Percentiles rank a stretch among this genome's conserved stretches.
These are phyloP conservation scores for Venturia asperata DNA, from an alignment of 2,329 filamentous ascomycete species.

Conservation along the genomic window DNA sequence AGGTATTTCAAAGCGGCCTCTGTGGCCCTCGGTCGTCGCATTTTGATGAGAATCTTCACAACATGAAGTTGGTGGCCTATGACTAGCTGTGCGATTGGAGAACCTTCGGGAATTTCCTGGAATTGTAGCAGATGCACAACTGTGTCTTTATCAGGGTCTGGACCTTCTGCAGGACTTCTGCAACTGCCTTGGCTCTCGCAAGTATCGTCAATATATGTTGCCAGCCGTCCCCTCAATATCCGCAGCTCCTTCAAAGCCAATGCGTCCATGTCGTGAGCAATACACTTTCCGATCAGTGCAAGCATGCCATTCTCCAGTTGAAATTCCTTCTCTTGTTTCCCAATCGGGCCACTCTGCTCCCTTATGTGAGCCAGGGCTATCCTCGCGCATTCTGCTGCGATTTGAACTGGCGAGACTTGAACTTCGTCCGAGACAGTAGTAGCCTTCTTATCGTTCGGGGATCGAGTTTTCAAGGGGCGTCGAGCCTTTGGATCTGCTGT, in stretches of 20 bases:
- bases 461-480: conserved; percentile 31
- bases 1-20: conserved; percentile 53
- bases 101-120: conserved; percentile 30
- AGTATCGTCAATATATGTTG: conserved; percentile 30
- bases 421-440: background rate
- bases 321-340: conserved; percentile 35
- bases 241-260: conserved; percentile 62
- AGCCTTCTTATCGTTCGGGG: conserved; percentile 33
- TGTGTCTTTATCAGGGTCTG: conserved; percentile 31
- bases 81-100: conserved; percentile 45
- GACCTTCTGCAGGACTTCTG: background rate
- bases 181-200: background rate
- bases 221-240: conserved; percentile 57
- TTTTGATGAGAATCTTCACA: conserved; percentile 54
- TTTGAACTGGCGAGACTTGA: background rate
- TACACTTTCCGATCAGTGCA: conserved; percentile 58
- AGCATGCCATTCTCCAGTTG: conserved; percentile 70
- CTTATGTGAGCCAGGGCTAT: conserved; percentile 21
- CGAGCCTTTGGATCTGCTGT: background rate
- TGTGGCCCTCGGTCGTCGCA: conserved; percentile 53
- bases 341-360: conserved; percentile 9
- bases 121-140: conserved; percentile 59
- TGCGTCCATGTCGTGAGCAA: conserved; percentile 58
- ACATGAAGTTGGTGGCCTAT: conserved; percentile 58
- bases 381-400: conserved; percentile 14